Base-by-base conservation (phyloP, 2,329 filamentous ascomycete genomes). In the Polychaeton citri region DNA sequence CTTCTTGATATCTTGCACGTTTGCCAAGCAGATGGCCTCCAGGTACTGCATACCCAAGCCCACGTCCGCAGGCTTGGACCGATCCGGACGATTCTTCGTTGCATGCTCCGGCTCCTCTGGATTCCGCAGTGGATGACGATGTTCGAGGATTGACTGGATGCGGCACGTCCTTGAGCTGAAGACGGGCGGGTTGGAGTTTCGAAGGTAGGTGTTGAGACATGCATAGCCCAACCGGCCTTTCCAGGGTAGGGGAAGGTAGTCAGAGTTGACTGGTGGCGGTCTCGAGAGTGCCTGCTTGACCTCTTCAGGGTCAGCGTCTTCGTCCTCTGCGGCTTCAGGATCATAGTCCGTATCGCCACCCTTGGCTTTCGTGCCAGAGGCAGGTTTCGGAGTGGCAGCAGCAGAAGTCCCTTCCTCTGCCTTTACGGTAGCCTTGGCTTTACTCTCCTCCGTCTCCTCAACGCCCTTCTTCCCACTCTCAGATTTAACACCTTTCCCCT, bases 91-190 rank as follows among this genome's bases (percentile, higher is more conserved):
- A 48, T 95, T 95, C 59, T 90, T 93, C 13, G 74, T 87, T 0
- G 81, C 51, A 55, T 94, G 86, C 43, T 85, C 77, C 1, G 85
- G 82, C 48, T 81, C 74, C 0, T 71, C 70, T 0, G 83, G 79
- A 44, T 94, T 77, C 45, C 69, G 68, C 2, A 95, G 66, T 0
- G 87, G 85, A 57, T 94, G 76, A 6, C 85, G 76, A 49, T 95
- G 84, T 38, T 95, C 86, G 8, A 95, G 55, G 30, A 96, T 94
- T 1, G 85, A 93, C 1, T 83, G 71, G 42, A 96, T 88, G 19
- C 87, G 81, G 53, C 87, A 95, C 1, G 88, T 95, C 37, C 88
- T 74, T 0, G 88, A 95, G 45, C 79, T 82, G 58, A 95, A 96
- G 1, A 96, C 76, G 0, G 88, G 78, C 6, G 85, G 83, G 42